A percentile compares a stretch with the other conserved stretches of the same genome.
These are phyloP conservation scores for Metarhizium robertsii DNA, from an alignment of 2,329 filamentous ascomycete genomes.

Conservation along the genomic window DNA sequence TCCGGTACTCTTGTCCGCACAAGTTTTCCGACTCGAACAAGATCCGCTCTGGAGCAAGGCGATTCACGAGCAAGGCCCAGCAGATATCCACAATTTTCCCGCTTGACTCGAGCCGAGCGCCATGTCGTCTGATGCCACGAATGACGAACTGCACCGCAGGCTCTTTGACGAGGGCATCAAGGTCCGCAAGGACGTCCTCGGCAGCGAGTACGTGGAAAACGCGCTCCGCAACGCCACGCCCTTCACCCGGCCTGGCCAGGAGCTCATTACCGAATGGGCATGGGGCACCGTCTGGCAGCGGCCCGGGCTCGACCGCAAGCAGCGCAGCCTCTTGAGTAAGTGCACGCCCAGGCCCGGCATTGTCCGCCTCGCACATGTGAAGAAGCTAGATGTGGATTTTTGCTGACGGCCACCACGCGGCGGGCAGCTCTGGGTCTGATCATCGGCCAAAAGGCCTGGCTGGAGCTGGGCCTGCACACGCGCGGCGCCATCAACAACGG, in stretches of 20 bases:
- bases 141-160: background rate
- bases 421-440: slow-evolving; percentile 46
- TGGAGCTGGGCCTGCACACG: slow-evolving; percentile 51
- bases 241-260: slow-evolving; percentile 48
- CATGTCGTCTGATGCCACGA: background rate
- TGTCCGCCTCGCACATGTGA: too few species aligned
- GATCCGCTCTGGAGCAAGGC: too few species aligned
- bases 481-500: slow-evolving; percentile 55
- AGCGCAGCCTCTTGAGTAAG: slow-evolving; percentile 36
- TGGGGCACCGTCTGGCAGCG: slow-evolving; percentile 56
- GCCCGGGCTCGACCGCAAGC: slow-evolving; percentile 50
- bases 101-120: background rate
- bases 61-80: too few species aligned
- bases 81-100: background rate
- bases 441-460: slow-evolving; percentile 46
- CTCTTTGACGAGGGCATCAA: slow-evolving; percentile 50
- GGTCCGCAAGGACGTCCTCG: slow-evolving; percentile 48
- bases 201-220: slow-evolving; percentile 47
- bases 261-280: slow-evolving; percentile 49
- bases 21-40: background rate
- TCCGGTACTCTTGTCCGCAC: background rate
- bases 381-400: too few species aligned
- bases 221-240: slow-evolving; percentile 42
- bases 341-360: background rate
- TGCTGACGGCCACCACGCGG: too few species aligned